Evolutionary conservation across 2,329 filamentous ascomycete species (phyloP).

Genomic region (Shiraia sp.): DNA sequence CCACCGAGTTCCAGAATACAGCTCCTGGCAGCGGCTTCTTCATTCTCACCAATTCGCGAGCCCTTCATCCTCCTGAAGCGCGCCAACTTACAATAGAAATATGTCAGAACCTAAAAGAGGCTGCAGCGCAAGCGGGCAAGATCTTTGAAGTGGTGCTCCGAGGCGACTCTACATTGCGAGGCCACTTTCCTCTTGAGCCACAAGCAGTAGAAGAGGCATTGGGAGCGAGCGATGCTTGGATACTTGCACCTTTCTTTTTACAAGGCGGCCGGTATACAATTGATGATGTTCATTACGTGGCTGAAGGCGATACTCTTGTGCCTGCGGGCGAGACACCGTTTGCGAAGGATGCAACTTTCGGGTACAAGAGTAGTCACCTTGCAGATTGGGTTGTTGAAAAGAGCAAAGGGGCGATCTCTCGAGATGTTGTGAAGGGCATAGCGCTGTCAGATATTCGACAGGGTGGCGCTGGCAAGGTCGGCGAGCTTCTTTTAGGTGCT

Average conservation of each 20-base stretch:
- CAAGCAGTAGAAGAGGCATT: conserved; percentile 57
- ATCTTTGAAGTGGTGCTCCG: conserved; percentile 60
- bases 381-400: conserved; percentile 61
- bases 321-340: conserved; percentile 60
- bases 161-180: conserved; percentile 61
- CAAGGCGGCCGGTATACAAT: conserved; percentile 64
- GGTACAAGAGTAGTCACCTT: conserved; percentile 59
- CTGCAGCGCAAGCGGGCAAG: conserved; percentile 45
- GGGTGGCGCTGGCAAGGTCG: conserved; percentile 51
- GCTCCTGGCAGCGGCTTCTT: conserved; percentile 56
- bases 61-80: conserved; percentile 56
- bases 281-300: conserved; percentile 62
- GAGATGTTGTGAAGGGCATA: conserved; percentile 50
- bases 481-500: conserved; percentile 45
- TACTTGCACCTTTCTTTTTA: conserved; percentile 63
- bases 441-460: conserved; percentile 53
- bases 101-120: conserved; percentile 54
- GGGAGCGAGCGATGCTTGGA: conserved; percentile 56
- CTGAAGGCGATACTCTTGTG: conserved; percentile 54
- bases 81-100: conserved; percentile 55
- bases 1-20: conserved; percentile 48
- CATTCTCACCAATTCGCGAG: conserved; percentile 64
- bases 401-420: conserved; percentile 47
- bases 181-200: conserved; percentile 61
- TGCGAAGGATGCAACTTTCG: conserved; percentile 61